Evolutionary conservation across 225 moss, liverwort and hornwort genomes (phyloP), one percentile per base, ranked within the genome.

Genomic region (Sphagnum contortum): DNA sequence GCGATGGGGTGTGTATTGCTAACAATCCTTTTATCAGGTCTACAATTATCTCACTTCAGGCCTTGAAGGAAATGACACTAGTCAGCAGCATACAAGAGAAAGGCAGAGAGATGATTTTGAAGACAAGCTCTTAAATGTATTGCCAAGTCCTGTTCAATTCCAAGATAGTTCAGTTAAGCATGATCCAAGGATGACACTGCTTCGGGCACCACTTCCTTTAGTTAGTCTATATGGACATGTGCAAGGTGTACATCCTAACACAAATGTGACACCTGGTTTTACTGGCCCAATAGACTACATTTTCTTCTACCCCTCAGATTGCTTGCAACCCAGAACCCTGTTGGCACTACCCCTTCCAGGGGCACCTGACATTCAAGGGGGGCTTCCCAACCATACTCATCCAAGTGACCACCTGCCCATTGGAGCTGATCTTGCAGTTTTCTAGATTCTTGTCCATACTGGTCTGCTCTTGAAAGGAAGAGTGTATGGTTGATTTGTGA

Each of bases 381-480:
- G 90, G 44, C 87, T 92, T 50, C 96, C 96, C 48, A 96, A 96
- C 65, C 54, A 70, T 46, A 56, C n/a, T 48, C 88, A 92, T 49
- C 96, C 90, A 44, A 96, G 96, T 63, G 96, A 96, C 68, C 96
- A 96, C 62, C 71, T 92, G 64, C 92, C 96, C 4, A 82, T 96
- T 70, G 96, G 92, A 72, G 82, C 81, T 46, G 96, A 96, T 64
- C 79, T 92, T 48, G 84, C 69, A 62, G 67, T 92, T 45, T 68
- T 60, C 52, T 78, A 67, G 57, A 29, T 29, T 29, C 29, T 0
- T 29, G 29, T 29, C 1, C 29, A 29, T 1, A 29, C 29, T 29
- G 29, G 29, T 0, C 29, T 29, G 29, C 29, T 29, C 29, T 29
- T 29, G 29, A 29, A 29, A 29, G 29, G 1, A 29, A 29, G 29